A percentile compares a stretch with the other conserved stretches of the same genome.
Evolutionary conservation across 768 basidiomycete species (phyloP).

Genomic region (Heimioporus sp.): DNA sequence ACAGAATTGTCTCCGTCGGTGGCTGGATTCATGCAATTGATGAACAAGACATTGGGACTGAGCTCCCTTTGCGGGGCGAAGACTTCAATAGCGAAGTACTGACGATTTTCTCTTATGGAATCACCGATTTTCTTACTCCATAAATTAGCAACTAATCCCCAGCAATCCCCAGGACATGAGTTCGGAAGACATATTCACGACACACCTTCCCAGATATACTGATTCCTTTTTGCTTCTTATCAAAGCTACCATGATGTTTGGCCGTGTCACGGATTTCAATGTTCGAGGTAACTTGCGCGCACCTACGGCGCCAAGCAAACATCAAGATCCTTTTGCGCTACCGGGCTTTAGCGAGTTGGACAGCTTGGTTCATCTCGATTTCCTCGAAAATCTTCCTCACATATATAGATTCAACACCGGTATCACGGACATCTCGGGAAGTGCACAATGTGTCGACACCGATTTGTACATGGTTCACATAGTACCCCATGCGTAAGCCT

Average conservation of each 20-base stretch:
- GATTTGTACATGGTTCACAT: constrained; percentile 87
- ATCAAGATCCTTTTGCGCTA: constrained; percentile 67
- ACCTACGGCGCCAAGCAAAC: constrained; percentile 64
- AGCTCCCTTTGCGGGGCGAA: constrained; percentile 69
- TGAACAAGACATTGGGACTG: constrained; percentile 81
- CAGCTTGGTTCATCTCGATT: constrained; percentile 60
- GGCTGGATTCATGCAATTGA: constrained; percentile 88
- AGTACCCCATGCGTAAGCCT: constrained; percentile 75
- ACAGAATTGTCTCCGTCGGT: constrained; percentile 76
- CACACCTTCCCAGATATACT: constrained; percentile 73
- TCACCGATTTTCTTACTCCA: constrained; percentile 11
- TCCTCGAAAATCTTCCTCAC: constrained; percentile 69
- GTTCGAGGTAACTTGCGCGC: constrained; percentile 71
- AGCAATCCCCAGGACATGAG: constrained; percentile 77
- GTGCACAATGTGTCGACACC: constrained; percentile 61
- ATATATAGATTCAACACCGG: constrained; percentile 62
- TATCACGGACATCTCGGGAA: constrained; percentile 57
- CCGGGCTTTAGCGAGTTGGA: constrained; percentile 72
- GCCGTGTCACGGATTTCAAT: constrained; percentile 81
- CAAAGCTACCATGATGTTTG: constrained; percentile 83
- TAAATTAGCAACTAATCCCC: constrained; percentile 51
- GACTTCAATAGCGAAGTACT: constrained; percentile 78
- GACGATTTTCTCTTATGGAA: constrained; percentile 1
- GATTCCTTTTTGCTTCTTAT: constrained; percentile 81
- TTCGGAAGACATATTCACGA: constrained; percentile 61